These are phyloP conservation scores for Ganoderma leucocontextum DNA, from an alignment of 1,284 basidiomycete species.

Conservation along the genomic window DNA sequence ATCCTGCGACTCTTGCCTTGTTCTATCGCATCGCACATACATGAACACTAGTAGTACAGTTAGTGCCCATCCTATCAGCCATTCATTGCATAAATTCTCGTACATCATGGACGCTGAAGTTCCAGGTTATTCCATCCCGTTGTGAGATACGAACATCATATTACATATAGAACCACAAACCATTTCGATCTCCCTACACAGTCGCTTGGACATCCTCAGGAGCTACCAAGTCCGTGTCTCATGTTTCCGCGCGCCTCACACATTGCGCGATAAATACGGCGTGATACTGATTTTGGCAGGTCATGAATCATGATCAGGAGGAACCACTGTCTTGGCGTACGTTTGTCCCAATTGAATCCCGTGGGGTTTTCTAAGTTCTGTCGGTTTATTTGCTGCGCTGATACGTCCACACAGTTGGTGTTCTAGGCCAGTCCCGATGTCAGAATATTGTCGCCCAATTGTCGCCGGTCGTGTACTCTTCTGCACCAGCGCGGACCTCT, in stretches of 20 bases:
- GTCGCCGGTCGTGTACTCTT: too few species aligned
- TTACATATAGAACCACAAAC: not conserved
- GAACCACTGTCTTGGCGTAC: not conserved
- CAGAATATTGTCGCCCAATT: too few species aligned
- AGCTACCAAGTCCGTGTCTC: not conserved
- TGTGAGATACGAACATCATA: constrained; percentile 5
- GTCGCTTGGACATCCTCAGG: not conserved
- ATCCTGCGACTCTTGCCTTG: not conserved
- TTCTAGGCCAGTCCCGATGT: not conserved
- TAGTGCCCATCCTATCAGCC: not conserved
- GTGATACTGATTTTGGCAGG: not conserved
- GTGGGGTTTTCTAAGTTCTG: not conserved
- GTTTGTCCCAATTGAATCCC: not conserved
- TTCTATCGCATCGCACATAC: not conserved
- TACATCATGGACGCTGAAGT: not conserved
- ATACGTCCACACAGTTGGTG: not conserved
- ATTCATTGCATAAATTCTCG: constrained; percentile 5
- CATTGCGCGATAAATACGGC: not conserved
- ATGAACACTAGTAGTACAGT: constrained; percentile 5
- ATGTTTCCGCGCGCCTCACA: too few species aligned
- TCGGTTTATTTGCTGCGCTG: not conserved
- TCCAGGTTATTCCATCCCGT: not conserved
- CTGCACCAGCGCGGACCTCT: too few species aligned
- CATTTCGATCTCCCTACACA: not conserved
- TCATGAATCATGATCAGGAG: constrained; percentile 2